Percentiles rank a stretch among this genome's conserved stretches.
Evolutionary conservation across 345 rosid species (phyloP).

Genomic region (Aquilaria sinensis): DNA sequence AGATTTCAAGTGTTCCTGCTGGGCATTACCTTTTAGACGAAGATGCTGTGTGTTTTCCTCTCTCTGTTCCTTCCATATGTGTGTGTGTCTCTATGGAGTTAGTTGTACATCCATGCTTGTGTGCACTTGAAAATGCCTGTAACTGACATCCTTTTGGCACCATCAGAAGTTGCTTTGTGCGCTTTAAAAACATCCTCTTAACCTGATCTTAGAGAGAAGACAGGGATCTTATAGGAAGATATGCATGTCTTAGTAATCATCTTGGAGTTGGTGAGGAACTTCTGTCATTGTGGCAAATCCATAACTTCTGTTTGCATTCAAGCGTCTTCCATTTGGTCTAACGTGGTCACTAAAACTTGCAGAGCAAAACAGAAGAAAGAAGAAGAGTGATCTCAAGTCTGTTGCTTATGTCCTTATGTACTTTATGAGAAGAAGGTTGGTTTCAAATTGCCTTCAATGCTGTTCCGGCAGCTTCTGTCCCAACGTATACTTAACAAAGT

Average conservation of each 20-base stretch:
- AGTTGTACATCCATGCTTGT: too few species aligned
- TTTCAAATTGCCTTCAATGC: constrained; percentile 6
- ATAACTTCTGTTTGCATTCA: background rate
- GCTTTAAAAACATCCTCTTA: background rate
- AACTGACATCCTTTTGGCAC: background rate
- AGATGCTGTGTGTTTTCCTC: too few species aligned
- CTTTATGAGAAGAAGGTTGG: constrained; percentile 90
- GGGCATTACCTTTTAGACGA: too few species aligned
- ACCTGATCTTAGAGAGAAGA: constrained; percentile 59
- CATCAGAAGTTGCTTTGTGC: background rate
- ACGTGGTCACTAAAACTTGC: constrained; percentile 17
- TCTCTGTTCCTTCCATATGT: too few species aligned
- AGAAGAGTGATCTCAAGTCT: constrained; percentile 76
- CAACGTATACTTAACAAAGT: too few species aligned
- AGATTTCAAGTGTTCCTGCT: too few species aligned
- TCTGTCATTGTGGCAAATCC: background rate
- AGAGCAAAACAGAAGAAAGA: constrained; percentile 91
- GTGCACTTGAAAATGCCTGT: background rate
- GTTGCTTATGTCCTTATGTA: constrained; percentile 98
- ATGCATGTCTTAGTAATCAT: constrained; percentile 95
- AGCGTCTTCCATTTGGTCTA: constrained; percentile 1
- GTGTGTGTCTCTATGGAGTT: too few species aligned
- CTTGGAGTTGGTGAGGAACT: constrained; percentile 80
- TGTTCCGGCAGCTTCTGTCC: too few species aligned
- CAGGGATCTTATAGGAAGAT: constrained; percentile 91